phyloP scores from a whole-genome alignment of 306 rosid species.

The Acmispon strigosus region DNA sequence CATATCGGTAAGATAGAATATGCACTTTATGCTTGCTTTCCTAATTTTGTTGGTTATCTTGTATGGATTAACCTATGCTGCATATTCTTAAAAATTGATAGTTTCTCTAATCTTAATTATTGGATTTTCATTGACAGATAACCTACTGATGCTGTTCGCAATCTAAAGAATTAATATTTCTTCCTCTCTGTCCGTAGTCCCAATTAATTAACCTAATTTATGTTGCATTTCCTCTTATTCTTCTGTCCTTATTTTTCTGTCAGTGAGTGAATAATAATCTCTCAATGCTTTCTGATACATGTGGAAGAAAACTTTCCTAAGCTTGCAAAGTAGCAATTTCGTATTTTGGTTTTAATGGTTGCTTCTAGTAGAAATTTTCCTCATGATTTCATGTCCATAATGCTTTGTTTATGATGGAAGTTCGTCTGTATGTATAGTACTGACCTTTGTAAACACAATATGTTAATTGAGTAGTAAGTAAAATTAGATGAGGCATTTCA shows the following conservation, averaged over 20 bases:
- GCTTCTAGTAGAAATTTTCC: neutral
- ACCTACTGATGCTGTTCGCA: neutral
- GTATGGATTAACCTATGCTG: neutral
- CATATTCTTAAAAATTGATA: neutral
- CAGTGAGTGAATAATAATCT: neutral
- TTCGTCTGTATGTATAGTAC: neutral
- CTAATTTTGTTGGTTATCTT: neutral
- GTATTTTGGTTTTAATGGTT: neutral
- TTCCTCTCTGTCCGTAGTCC: neutral
- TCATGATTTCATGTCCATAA: neutral
- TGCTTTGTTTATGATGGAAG: constrained; percentile 1
- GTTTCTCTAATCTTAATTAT: neutral
- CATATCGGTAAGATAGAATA: neutral
- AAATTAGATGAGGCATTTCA: neutral
- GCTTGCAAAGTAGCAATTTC: neutral
- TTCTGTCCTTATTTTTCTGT: neutral
- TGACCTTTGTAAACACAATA: neutral
- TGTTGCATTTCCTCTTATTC: neutral
- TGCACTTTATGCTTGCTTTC: neutral
- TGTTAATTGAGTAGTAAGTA: neutral
- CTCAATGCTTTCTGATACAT: neutral
- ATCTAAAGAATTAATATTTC: neutral
- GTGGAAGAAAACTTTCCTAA: neutral
- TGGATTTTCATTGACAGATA: neutral
- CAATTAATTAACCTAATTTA: too few relatives aligned